Conservation (phyloP, 208 protist genomes). For the Acanthamoeba lugdunensis region DNA sequence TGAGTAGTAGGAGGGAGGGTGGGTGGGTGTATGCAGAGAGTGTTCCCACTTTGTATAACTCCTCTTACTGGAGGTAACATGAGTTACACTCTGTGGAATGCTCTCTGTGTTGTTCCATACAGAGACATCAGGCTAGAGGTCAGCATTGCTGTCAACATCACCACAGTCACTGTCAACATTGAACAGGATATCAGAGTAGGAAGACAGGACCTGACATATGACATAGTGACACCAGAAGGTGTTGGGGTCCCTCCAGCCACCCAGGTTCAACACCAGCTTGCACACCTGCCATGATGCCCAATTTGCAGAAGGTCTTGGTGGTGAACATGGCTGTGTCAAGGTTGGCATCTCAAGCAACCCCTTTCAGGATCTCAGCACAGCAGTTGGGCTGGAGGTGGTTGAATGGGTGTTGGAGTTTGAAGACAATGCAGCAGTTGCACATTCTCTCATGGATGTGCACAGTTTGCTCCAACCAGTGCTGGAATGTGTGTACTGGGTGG, state of each 20-base stretch:
- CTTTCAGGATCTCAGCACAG: not conserved
- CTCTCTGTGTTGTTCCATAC: not conserved
- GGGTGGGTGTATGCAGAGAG: not conserved
- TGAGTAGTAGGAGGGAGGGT: not conserved
- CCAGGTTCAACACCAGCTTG: not conserved
- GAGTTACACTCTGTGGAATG: conserved; percentile 6
- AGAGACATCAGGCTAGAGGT: not conserved
- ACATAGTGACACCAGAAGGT: not conserved
- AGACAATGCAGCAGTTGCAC: not conserved
- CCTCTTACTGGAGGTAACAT: not conserved
- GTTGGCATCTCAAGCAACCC: not conserved
- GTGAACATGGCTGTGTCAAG: not conserved
- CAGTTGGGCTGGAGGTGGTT: not conserved
- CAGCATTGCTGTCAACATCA: no score
- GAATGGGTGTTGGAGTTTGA: not conserved
- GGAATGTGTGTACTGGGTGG: not conserved
- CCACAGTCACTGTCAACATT: not conserved
- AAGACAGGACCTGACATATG: not conserved
- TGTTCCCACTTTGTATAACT: not conserved
- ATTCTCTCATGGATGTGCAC: not conserved
- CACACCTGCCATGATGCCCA: not conserved
- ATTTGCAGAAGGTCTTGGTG: not conserved
- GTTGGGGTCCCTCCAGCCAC: not conserved
- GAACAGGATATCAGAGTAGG: not conserved
- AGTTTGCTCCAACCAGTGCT: not conserved